phyloP scores from a whole-genome alignment of 768 basidiomycete species.

The Panus rudis region DNA sequence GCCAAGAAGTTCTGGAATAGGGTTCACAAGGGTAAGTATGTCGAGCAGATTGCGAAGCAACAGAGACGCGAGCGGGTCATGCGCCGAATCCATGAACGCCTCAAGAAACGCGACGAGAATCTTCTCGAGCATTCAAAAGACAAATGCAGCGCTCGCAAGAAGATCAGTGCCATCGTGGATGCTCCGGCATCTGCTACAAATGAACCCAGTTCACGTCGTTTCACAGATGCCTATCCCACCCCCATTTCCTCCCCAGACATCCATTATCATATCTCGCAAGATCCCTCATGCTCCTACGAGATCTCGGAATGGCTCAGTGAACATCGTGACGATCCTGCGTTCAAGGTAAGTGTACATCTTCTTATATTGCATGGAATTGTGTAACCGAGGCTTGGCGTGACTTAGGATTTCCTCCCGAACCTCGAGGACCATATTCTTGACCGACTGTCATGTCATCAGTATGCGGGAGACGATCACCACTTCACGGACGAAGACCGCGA shows the following conservation, averaged over 20 bases:
- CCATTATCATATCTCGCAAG: constrained; percentile 20
- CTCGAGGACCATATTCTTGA: constrained; percentile 25
- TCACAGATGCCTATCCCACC: constrained; percentile 7
- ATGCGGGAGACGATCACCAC: constrained; percentile 24
- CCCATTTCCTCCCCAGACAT: constrained; percentile 19
- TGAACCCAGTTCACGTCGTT: not conserved
- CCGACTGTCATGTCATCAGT: constrained; percentile 16
- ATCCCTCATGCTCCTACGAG: not conserved
- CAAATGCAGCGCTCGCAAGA: not conserved
- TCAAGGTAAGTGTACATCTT: constrained; percentile 10
- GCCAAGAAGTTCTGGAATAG: constrained; percentile 1
- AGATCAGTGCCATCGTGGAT: not conserved
- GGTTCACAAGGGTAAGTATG: not conserved
- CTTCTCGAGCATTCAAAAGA: not conserved
- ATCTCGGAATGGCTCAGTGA: constrained; percentile 5
- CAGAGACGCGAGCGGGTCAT: not conserved
- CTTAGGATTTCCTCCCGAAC: constrained; percentile 23
- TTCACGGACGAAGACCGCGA: constrained; percentile 14
- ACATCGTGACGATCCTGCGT: constrained; percentile 7
- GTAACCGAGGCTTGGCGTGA: not conserved
- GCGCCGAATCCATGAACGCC: not conserved
- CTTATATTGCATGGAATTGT: not conserved
- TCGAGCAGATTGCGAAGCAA: not conserved
- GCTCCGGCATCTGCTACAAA: not conserved
- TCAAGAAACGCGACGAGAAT: not conserved